A percentile compares a stretch with the other conserved stretches of the same genome.
These are phyloP conservation scores for Strombidium stylifer DNA, from an alignment of 73 alveolate species.

Conservation along the genomic window DNA sequence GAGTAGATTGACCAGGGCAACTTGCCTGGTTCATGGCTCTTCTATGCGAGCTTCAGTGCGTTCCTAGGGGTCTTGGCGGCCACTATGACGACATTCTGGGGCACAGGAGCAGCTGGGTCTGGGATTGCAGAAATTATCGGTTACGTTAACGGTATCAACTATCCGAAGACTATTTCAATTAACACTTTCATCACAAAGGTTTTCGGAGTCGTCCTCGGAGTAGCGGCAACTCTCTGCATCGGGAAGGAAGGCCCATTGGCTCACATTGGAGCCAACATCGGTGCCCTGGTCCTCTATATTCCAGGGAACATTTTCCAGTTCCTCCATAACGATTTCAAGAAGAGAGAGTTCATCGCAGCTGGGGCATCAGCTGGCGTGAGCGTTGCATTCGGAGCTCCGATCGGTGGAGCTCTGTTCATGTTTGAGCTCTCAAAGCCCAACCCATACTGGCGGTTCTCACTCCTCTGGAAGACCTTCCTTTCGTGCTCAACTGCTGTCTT, in stretches of 20 bases:
- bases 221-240: conserved; percentile 32
- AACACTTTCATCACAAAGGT: conserved; percentile 42
- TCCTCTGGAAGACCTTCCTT: conserved; percentile 52
- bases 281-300: conserved; percentile 20
- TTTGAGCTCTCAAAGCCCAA: conserved; percentile 51
- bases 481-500: conserved; percentile 33
- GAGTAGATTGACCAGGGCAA: conserved; percentile 9
- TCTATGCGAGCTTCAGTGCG: conserved; percentile 8
- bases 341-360: conserved; percentile 62
- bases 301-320: conserved; percentile 19
- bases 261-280: conserved; percentile 62
- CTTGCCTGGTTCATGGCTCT: conserved; percentile 17
- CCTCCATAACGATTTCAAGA: conserved; percentile 41
- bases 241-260: conserved; percentile 69
- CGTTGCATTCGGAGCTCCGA: conserved; percentile 64
- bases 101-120: conserved; percentile 55
- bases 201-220: conserved; percentile 46
- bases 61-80: conserved; percentile 38
- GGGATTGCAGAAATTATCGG: conserved; percentile 61
- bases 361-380: conserved; percentile 63
- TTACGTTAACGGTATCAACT: conserved; percentile 46
- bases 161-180: conserved; percentile 15
- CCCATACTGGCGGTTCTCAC: conserved; percentile 45
- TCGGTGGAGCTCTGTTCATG: conserved; percentile 58
- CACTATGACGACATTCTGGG: conserved; percentile 33